Evolutionary conservation across 345 rosid species (phyloP).

Genomic region (Acer saccharum): DNA sequence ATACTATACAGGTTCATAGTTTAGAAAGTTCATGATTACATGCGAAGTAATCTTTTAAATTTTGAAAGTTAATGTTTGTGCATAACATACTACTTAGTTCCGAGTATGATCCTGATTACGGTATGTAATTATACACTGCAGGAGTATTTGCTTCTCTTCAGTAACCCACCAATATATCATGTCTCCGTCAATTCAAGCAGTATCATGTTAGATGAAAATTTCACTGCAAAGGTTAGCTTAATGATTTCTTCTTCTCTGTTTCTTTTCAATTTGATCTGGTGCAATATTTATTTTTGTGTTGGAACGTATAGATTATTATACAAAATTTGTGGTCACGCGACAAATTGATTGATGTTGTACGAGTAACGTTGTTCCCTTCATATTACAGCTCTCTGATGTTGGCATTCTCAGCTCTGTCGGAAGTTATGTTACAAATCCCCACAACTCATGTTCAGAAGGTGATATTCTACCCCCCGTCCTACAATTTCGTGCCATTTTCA

Average conservation of each 20-base stretch:
- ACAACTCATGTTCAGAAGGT: conserved; percentile 59
- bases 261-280: neutral
- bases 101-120: neutral
- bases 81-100: neutral
- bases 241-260: neutral
- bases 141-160: conserved; percentile 88
- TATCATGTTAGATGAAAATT: conserved; percentile 86
- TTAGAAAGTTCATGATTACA: no score
- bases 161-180: conserved; percentile 59
- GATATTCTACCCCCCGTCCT: neutral
- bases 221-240: conserved; percentile 67
- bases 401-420: conserved; percentile 45
- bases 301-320: neutral
- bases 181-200: conserved; percentile 82
- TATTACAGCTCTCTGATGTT: conserved; percentile 65
- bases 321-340: neutral
- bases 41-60: neutral
- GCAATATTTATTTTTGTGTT: neutral
- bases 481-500: neutral
- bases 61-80: neutral
- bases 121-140: conserved; percentile 31
- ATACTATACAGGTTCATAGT: no score
- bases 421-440: conserved; percentile 32
- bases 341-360: neutral
- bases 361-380: neutral